These are phyloP conservation scores for Hirsutella minnesotensis DNA, from an alignment of 2,329 filamentous ascomycete genomes.

Conservation along the genomic window DNA sequence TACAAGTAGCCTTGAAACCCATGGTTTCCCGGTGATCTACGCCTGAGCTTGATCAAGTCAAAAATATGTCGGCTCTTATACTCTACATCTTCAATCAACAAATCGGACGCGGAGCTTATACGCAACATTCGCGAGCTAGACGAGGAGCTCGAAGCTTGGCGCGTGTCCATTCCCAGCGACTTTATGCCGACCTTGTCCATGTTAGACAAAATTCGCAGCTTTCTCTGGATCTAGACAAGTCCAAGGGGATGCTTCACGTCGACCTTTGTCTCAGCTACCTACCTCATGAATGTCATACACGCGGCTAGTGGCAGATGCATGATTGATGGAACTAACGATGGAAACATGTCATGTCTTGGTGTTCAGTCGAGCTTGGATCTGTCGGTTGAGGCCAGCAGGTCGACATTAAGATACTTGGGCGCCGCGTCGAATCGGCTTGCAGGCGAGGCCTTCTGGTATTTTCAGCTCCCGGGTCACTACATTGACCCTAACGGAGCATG, in stretches of 20 bases:
- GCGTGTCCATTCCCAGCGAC: slow-evolving; percentile 30
- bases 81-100: slow-evolving; percentile 32
- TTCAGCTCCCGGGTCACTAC: not conserved
- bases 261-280: slow-evolving; percentile 41
- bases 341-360: slow-evolving; percentile 20
- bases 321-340: slow-evolving; percentile 14
- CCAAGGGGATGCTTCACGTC: slow-evolving; percentile 33
- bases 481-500: too few species aligned
- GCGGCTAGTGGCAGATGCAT: slow-evolving; percentile 39
- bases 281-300: slow-evolving; percentile 43
- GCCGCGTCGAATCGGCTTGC: slow-evolving; percentile 28
- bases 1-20: too few species aligned
- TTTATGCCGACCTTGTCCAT: slow-evolving; percentile 36
- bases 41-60: slow-evolving; percentile 38
- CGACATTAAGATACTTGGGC: slow-evolving; percentile 36
- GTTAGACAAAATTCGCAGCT: slow-evolving; percentile 11
- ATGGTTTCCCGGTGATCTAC: slow-evolving; percentile 34
- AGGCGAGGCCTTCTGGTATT: slow-evolving; percentile 38
- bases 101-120: slow-evolving; percentile 41
- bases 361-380: slow-evolving; percentile 41
- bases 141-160: slow-evolving; percentile 43
- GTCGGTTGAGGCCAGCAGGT: slow-evolving; percentile 42
- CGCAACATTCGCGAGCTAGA: slow-evolving; percentile 44
- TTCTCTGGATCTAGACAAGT: slow-evolving; percentile 11
- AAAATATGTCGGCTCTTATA: slow-evolving; percentile 36